Evolutionary conservation across 2,329 filamentous ascomycete genomes (phyloP).

Genomic region (Sphaerulina populicola): DNA sequence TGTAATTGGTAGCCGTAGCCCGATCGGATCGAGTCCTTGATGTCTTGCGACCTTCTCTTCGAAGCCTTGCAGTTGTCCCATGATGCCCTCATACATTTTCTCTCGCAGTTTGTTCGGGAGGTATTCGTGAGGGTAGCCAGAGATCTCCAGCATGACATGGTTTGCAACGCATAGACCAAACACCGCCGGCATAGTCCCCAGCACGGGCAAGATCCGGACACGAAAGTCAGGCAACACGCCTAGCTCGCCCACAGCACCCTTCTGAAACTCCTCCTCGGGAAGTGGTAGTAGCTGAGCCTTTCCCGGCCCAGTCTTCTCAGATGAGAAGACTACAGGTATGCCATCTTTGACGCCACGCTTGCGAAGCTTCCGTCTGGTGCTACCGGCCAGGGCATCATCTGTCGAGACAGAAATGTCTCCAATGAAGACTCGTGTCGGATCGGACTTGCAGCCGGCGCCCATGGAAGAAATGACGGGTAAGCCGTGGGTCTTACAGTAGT

Average conservation of each 20-base stretch:
- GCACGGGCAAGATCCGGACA: constrained; percentile 84
- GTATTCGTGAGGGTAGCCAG: constrained; percentile 80
- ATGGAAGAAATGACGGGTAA: constrained; percentile 87
- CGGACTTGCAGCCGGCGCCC: constrained; percentile 91
- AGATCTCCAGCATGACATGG: constrained; percentile 75
- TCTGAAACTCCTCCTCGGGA: constrained; percentile 76
- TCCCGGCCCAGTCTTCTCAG: constrained; percentile 78
- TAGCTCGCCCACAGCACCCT: constrained; percentile 77
- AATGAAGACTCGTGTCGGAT: constrained; percentile 73
- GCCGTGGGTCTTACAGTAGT: constrained; percentile 71
- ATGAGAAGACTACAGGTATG: constrained; percentile 87
- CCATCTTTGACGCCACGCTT: constrained; percentile 68
- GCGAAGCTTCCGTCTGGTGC: constrained; percentile 72
- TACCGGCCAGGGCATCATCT: constrained; percentile 80
- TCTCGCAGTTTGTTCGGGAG: constrained; percentile 71
- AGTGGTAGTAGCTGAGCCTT: constrained; percentile 86
- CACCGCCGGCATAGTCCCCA: constrained; percentile 94
- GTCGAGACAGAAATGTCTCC: constrained; percentile 83
- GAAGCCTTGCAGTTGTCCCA: constrained; percentile 63
- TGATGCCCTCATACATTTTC: constrained; percentile 83
- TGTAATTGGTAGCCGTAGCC: constrained; percentile 70
- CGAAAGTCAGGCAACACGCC: constrained; percentile 87
- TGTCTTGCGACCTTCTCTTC: constrained; percentile 66
- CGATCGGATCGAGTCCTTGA: constrained; percentile 50
- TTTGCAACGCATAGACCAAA: constrained; percentile 91